These are phyloP conservation scores for Lasiosphaeria miniovina DNA, from an alignment of 495 filamentous ascomycete species.

Conservation along the genomic window DNA sequence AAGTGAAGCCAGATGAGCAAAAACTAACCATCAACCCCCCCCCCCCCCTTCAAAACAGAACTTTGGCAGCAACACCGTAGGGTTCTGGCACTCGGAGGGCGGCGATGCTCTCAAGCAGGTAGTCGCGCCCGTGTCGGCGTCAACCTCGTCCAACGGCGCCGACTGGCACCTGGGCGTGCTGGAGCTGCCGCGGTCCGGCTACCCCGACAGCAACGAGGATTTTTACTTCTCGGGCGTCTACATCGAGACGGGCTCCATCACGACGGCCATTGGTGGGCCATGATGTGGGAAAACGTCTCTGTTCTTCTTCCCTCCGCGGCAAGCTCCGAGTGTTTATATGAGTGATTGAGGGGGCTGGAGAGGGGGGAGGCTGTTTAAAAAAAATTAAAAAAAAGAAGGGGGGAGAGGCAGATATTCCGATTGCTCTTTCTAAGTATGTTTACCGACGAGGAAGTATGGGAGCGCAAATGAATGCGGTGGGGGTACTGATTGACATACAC, in stretches of 20 bases:
- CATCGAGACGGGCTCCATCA: conserved; percentile 62
- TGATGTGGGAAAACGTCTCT: conserved; percentile 7
- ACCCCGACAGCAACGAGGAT: conserved; percentile 55
- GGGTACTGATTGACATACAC: too few relatives aligned
- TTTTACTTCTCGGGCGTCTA: conserved; percentile 73
- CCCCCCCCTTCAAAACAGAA: conserved; percentile 26
- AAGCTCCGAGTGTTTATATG: background rate
- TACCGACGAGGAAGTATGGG: too few relatives aligned
- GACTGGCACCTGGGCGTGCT: conserved; percentile 76
- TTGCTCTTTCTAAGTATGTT: too few relatives aligned
- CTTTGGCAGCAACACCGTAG: conserved; percentile 59
- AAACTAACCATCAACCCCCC: background rate
- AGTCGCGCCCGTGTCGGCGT: conserved; percentile 54
- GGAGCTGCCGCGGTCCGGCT: conserved; percentile 57
- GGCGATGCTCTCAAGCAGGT: conserved; percentile 53
- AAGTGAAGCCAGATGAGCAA: background rate
- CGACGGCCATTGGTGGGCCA: conserved; percentile 54
- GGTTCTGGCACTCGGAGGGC: conserved; percentile 66
- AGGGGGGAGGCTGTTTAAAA: background rate
- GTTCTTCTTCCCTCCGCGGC: background rate
- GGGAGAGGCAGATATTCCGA: background rate
- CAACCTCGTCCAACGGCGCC: conserved; percentile 62
- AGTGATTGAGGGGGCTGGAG: background rate
- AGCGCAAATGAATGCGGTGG: too few relatives aligned
- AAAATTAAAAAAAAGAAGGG: background rate